Evolutionary conservation across 2,329 filamentous ascomycete species (phyloP), one percentile per base, ranked within the genome.

Genomic region (Fusarium subglutinans): DNA sequence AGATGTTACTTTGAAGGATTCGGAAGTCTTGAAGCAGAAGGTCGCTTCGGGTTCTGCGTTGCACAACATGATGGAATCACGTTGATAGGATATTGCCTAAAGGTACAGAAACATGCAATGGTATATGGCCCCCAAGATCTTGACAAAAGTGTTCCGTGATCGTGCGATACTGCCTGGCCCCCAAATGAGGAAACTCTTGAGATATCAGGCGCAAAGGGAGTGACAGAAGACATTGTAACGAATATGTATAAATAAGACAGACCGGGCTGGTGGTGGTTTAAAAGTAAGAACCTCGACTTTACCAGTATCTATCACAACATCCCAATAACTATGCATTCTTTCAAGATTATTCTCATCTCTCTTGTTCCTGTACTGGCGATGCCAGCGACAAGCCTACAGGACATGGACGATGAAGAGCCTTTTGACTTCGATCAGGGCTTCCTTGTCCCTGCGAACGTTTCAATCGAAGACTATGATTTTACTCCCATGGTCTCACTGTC

Each of bases 201-300:
- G 50, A 22, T 15, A 26, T 26, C 0, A 14, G 5, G 33, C 3
- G n/a, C 11, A 53, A 37, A 4, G 24, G 9, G 4, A 35, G 17
- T 2, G 7, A 9, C 17, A 22, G n/a, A 26, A 8, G n/a, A 37
- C 4, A 28, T 6, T 4, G 8, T 13, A 0, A 3, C 12, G 24
- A 40, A 28, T 3, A 22, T 9, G 3, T 28, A 38, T 40, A 54
- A 17, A 13, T 38, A 15, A 22, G 8, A 13, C 14, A n/a, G 10
- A 22, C 13, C 18, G 18, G 5, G 9, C 50, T 37, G 24, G 13
- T 8, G 2, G 20, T 54, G 6, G 2, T 26, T 9, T 2, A 8
- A 1, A 11, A 7, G 17, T 22, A 17, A 11, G n/a, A 53, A 14
- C 3, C 3, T 3, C 3, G 13, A 22, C 18, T n/a, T 5, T 2